phyloP scores from a whole-genome alignment of 345 rosid genomes.

The Linum usitatissimum region DNA sequence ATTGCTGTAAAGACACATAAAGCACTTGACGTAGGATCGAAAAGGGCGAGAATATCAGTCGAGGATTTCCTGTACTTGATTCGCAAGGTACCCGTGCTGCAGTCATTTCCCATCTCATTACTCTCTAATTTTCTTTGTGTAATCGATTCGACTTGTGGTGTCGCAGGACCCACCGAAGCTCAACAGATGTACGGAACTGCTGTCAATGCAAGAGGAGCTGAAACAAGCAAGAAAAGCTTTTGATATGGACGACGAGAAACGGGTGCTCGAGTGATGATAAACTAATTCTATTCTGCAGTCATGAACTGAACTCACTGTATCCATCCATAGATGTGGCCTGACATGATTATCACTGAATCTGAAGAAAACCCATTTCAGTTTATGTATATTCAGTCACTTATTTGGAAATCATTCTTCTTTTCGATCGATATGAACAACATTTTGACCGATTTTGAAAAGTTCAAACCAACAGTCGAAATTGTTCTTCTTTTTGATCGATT shows the following conservation, averaged over 20 bases:
- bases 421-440: no score
- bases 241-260: slow-evolving; percentile 82
- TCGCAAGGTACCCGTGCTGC: slow-evolving; percentile 50
- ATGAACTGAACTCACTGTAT: no score
- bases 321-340: no score
- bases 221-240: slow-evolving; percentile 95
- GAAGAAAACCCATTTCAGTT: no score
- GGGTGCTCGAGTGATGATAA: slow-evolving; percentile 30
- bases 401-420: no score
- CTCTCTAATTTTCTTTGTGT: no score
- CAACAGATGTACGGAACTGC: slow-evolving; percentile 74
- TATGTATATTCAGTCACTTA: no score
- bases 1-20: slow-evolving; percentile 51
- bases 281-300: not conserved
- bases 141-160: not conserved
- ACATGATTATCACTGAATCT: no score
- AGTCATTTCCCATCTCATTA: not conserved
- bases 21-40: slow-evolving; percentile 79
- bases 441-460: no score
- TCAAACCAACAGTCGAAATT: no score
- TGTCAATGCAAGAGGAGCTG: slow-evolving; percentile 91
- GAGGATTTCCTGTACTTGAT: slow-evolving; percentile 79
- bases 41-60: slow-evolving; percentile 67
- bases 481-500: no score
- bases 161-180: slow-evolving; percentile 75